These are phyloP conservation scores for Boechera retrofracta DNA, from an alignment of 345 rosid species.

Conservation along the genomic window DNA sequence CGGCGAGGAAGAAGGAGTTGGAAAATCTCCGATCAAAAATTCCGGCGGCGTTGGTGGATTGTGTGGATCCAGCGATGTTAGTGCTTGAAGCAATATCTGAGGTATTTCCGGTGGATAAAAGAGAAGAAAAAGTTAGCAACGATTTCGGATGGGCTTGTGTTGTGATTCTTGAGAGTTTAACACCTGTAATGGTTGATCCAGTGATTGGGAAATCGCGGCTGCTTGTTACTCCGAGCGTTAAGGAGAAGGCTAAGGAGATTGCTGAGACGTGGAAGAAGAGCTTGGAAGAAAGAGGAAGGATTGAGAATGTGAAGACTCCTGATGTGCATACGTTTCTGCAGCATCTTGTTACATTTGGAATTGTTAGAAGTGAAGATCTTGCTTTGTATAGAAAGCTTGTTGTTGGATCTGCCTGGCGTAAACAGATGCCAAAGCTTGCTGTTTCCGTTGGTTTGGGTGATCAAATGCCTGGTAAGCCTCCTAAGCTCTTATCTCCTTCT, in stretches of 20 bases:
- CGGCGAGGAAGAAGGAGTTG: constrained; percentile 75
- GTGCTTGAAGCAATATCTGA: constrained; percentile 88
- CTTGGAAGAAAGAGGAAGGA: constrained; percentile 88
- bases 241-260: constrained; percentile 74
- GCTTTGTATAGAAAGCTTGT: constrained; percentile 88
- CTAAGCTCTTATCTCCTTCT: background rate
- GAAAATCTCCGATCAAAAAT: constrained; percentile 66
- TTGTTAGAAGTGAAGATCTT: constrained; percentile 78
- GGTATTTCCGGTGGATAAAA: constrained; percentile 86
- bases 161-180: constrained; percentile 79
- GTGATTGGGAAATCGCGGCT: constrained; percentile 81
- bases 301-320: constrained; percentile 92
- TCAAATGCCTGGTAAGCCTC: constrained; percentile 86
- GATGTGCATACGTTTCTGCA: constrained; percentile 98
- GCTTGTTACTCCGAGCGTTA: constrained; percentile 74
- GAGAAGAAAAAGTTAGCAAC: constrained; percentile 55
- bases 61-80: constrained; percentile 89
- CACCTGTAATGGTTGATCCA: constrained; percentile 88
- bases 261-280: constrained; percentile 95
- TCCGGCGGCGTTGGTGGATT: constrained; percentile 72
- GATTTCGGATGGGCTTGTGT: constrained; percentile 99
- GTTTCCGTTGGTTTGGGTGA: constrained; percentile 89
- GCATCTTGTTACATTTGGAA: constrained; percentile 94
- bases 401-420: constrained; percentile 94
- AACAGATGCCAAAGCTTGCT: constrained; percentile 99